Conservation (phyloP, 73 alveolate species). For the Blepharisma japonicum region DNA sequence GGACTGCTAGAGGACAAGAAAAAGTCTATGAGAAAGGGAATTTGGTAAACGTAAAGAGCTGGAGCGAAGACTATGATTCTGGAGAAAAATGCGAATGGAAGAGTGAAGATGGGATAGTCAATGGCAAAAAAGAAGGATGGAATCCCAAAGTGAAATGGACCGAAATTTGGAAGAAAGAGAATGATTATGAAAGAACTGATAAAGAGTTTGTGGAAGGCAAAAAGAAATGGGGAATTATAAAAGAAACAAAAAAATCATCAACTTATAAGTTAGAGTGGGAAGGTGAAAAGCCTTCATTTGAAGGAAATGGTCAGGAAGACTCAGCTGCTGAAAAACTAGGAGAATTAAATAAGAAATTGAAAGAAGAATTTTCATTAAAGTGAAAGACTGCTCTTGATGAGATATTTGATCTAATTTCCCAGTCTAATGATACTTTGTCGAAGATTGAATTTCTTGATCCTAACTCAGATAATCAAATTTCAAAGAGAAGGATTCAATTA, state of each 20-base stretch:
- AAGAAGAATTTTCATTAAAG: too few species aligned
- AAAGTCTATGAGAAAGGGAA: background rate
- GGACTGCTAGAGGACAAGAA: background rate
- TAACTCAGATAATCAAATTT: too few species aligned
- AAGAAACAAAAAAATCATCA: background rate
- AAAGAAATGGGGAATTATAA: conserved; percentile 18
- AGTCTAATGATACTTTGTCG: too few species aligned
- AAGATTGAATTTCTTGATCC: too few species aligned
- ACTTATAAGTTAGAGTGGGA: background rate
- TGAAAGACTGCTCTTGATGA: too few species aligned
- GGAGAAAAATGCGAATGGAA: background rate
- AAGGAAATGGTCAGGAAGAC: background rate
- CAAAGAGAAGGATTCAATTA: too few species aligned
- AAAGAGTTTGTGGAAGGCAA: background rate
- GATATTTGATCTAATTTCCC: too few species aligned
- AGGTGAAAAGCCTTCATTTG: conserved; percentile 3
- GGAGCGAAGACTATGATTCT: background rate
- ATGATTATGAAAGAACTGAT: background rate
- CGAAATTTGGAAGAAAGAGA: too few species aligned
- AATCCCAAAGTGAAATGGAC: background rate
- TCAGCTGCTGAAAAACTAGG: background rate
- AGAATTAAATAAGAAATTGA: too few species aligned
- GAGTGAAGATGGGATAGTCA: background rate
- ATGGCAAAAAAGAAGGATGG: conserved; percentile 20
- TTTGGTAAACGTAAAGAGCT: background rate